phyloP scores from a whole-genome alignment of 2,329 filamentous ascomycete species.

The Phialemonium atrogriseum region DNA sequence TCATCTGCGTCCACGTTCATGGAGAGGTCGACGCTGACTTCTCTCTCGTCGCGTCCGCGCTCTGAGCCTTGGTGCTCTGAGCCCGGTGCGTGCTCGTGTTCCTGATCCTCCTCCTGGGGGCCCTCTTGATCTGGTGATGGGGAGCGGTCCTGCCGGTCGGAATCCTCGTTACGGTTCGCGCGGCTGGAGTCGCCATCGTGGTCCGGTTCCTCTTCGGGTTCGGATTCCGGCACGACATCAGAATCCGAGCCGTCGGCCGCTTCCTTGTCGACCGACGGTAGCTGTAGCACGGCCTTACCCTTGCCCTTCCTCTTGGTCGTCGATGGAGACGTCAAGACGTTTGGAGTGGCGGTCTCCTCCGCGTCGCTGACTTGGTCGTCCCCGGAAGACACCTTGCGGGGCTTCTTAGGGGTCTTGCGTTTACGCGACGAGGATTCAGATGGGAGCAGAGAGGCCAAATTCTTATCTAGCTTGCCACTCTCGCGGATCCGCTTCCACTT shows the following conservation, averaged over 20 bases:
- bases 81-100: too few relatives aligned
- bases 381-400: slow-evolving; percentile 29
- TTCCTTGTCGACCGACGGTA: too few relatives aligned
- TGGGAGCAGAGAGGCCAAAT: slow-evolving; percentile 9
- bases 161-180: slow-evolving; percentile 1
- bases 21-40: slow-evolving; percentile 1
- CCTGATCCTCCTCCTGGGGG: not conserved
- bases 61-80: not conserved
- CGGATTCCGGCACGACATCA: not conserved
- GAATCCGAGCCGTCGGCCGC: too few relatives aligned
- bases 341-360: not conserved
- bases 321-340: not conserved
- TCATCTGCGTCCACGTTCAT: not conserved
- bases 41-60: too few relatives aligned
- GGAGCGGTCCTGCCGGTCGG: too few relatives aligned
- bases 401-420: slow-evolving; percentile 32
- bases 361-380: slow-evolving; percentile 1
- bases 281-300: too few relatives aligned
- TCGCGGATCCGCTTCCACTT: slow-evolving; percentile 53
- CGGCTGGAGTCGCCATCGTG: slow-evolving; percentile 1
- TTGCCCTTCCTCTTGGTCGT: not conserved
- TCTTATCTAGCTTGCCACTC: slow-evolving; percentile 12
- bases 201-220: not conserved
- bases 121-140: too few relatives aligned
- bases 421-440: slow-evolving; percentile 30